Percentiles rank a stretch among this genome's conserved stretches.
These are phyloP conservation scores for Hura crepitans DNA, from an alignment of 441 rosid species.

Conservation along the genomic window DNA sequence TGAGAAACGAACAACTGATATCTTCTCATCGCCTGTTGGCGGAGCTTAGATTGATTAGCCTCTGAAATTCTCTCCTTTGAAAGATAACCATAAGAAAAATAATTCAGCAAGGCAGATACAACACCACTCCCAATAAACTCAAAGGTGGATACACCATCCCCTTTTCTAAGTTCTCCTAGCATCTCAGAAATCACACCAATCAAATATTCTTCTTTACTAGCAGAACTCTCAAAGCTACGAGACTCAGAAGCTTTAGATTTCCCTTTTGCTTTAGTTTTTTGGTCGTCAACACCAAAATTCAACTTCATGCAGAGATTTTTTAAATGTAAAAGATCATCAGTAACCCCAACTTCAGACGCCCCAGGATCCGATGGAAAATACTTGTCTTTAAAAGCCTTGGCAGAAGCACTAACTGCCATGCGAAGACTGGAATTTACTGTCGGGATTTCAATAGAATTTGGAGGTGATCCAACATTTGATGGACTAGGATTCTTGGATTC, in stretches of 20 bases:
- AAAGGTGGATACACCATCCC: constrained; percentile 98
- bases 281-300: constrained; percentile 78
- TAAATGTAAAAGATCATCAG: constrained; percentile 85
- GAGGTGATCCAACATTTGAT: constrained; percentile 61
- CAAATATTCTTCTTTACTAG: constrained; percentile 82
- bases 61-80: constrained; percentile 82
- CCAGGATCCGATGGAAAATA: constrained; percentile 77
- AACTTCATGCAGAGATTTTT: constrained; percentile 82
- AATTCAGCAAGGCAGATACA: constrained; percentile 87
- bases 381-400: constrained; percentile 91
- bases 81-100: constrained; percentile 81
- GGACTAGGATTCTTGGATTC: constrained; percentile 59
- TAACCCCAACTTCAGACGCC: constrained; percentile 79
- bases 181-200: constrained; percentile 75
- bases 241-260: constrained; percentile 76
- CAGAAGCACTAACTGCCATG: constrained; percentile 70
- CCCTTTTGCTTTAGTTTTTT: constrained; percentile 83
- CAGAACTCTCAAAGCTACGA: constrained; percentile 49
- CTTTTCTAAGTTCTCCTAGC: constrained; percentile 83
- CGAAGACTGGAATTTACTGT: constrained; percentile 63
- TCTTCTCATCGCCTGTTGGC: constrained; percentile 77
- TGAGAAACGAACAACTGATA: constrained; percentile 67
- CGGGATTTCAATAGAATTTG: constrained; percentile 62
- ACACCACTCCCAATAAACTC: constrained; percentile 99
- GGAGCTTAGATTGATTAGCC: constrained; percentile 73